Conservation (phyloP, 352 stramenopile genomes). For the Lagenidium giganteum region DNA sequence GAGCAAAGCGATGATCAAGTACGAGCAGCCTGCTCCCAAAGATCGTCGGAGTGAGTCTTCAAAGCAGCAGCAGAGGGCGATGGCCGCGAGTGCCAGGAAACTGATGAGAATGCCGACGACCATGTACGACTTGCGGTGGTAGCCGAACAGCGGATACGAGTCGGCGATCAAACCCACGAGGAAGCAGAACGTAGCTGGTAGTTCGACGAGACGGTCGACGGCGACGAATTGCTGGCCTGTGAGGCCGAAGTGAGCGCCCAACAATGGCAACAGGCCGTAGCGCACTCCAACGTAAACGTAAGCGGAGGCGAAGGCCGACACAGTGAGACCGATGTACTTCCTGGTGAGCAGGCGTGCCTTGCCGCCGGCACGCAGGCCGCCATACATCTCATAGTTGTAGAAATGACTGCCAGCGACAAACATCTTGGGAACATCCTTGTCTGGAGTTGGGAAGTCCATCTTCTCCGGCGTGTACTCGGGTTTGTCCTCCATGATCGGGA, state of each 20-base stretch:
- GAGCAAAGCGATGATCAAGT: constrained; percentile 6
- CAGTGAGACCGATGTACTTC: constrained; percentile 12
- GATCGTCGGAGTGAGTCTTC: no score
- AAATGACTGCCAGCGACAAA: constrained; percentile 19
- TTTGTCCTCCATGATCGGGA: no score
- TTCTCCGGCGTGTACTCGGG: no score
- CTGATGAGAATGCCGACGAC: constrained; percentile 51
- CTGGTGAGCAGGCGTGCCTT: constrained; percentile 7
- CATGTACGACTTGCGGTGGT: constrained; percentile 86
- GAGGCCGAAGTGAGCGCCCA: constrained; percentile 8
- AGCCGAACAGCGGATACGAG: constrained; percentile 81
- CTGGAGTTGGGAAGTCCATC: no score
- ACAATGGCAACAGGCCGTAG: constrained; percentile 8
- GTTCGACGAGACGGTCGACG: constrained; percentile 41
- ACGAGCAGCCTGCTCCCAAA: no score
- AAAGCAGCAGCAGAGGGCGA: constrained; percentile 35
- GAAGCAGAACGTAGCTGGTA: constrained; percentile 83
- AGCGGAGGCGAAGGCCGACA: constrained; percentile 10
- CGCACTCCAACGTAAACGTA: constrained; percentile 17
- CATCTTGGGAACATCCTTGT: no score
- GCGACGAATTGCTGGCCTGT: constrained; percentile 23
- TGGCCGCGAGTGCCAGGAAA: constrained; percentile 39
- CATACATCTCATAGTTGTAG: constrained; percentile 23
- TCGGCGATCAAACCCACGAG: constrained; percentile 83
- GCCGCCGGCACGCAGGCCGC: constrained; percentile 12